These are phyloP conservation scores for Moelleriella libera DNA, from an alignment of 2,329 filamentous ascomycete genomes.

Conservation along the genomic window DNA sequence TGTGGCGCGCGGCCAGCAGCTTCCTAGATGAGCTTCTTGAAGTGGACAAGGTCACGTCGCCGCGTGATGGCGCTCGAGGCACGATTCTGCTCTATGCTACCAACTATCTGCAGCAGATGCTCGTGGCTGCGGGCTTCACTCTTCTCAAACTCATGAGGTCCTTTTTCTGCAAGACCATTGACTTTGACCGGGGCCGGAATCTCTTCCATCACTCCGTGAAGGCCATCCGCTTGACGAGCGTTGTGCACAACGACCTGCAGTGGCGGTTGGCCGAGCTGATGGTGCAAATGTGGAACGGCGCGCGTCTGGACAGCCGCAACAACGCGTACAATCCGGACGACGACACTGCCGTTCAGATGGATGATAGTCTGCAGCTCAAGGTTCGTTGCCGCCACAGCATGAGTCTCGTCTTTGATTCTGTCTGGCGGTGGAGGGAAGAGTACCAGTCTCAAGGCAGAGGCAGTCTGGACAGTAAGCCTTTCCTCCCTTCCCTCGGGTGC, in stretches of 20 bases:
- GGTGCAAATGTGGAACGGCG: constrained; percentile 73
- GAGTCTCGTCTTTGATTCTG: constrained; percentile 72
- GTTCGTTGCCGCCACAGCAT: constrained; percentile 76
- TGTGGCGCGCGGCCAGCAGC: constrained; percentile 57
- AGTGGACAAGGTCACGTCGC: constrained; percentile 32
- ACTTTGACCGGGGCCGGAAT: constrained; percentile 50
- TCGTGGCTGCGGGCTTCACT: constrained; percentile 66
- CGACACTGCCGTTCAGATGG: constrained; percentile 34
- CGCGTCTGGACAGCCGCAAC: constrained; percentile 35
- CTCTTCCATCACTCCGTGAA: constrained; percentile 60
- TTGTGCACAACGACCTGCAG: constrained; percentile 65
- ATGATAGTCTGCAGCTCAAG: constrained; percentile 64
- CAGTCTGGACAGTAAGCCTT: constrained; percentile 52
- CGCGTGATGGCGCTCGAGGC: constrained; percentile 29
- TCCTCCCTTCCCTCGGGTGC: neutral
- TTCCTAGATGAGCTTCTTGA: constrained; percentile 55
- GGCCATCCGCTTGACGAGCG: constrained; percentile 57
- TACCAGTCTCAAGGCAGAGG: constrained; percentile 59
- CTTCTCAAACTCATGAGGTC: constrained; percentile 67
- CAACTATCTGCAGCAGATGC: constrained; percentile 75
- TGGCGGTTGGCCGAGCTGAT: constrained; percentile 74
- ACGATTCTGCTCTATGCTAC: constrained; percentile 51
- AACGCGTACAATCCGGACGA: constrained; percentile 35
- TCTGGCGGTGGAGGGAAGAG: constrained; percentile 76
- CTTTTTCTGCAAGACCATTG: constrained; percentile 59